Percentiles rank a stretch among this genome's conserved stretches.
phyloP scores from a whole-genome alignment of 1,284 basidiomycete genomes.

The Cutaneotrichosporon sp. region DNA sequence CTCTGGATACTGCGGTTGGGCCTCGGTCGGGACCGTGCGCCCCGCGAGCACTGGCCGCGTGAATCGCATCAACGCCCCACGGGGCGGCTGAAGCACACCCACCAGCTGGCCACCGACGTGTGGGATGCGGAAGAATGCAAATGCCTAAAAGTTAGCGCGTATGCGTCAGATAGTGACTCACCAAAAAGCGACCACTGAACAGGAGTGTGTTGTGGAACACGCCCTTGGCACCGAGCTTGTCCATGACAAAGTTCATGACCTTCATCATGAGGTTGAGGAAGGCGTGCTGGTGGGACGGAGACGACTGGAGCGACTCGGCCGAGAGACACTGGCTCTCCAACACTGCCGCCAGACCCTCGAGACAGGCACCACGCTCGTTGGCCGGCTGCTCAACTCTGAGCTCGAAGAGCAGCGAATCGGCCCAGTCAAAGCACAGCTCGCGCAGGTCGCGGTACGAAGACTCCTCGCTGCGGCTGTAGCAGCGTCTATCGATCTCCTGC shows the following conservation, averaged over 20 bases:
- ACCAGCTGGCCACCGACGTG: conserved; percentile 52
- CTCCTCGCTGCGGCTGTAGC: conserved; percentile 29
- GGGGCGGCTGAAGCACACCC: conserved; percentile 49
- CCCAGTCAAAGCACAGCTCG: conserved; percentile 44
- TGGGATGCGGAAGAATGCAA: conserved; percentile 53
- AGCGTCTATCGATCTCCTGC: conserved; percentile 41
- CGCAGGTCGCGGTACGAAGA: conserved; percentile 31
- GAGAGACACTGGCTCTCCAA: conserved; percentile 50
- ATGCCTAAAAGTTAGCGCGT: conserved; percentile 30
- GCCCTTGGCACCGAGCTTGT: conserved; percentile 53
- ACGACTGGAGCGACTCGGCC: conserved; percentile 36
- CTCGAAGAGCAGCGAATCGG: conserved; percentile 42
- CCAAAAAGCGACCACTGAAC: conserved; percentile 51
- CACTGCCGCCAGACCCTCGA: conserved; percentile 50
- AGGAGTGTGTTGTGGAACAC: conserved; percentile 54
- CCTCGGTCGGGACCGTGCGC: conserved; percentile 17
- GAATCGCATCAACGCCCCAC: conserved; percentile 48
- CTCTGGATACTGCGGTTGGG: conserved; percentile 35
- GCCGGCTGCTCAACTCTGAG: conserved; percentile 47
- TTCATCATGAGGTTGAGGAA: conserved; percentile 48
- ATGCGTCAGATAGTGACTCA: conserved; percentile 15
- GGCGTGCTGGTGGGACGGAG: conserved; percentile 32
- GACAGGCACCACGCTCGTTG: conserved; percentile 50
- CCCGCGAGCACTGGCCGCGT: conserved; percentile 31
- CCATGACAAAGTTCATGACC: conserved; percentile 51